phyloP scores from a whole-genome alignment of 768 basidiomycete species.

The Collybia sordida region DNA sequence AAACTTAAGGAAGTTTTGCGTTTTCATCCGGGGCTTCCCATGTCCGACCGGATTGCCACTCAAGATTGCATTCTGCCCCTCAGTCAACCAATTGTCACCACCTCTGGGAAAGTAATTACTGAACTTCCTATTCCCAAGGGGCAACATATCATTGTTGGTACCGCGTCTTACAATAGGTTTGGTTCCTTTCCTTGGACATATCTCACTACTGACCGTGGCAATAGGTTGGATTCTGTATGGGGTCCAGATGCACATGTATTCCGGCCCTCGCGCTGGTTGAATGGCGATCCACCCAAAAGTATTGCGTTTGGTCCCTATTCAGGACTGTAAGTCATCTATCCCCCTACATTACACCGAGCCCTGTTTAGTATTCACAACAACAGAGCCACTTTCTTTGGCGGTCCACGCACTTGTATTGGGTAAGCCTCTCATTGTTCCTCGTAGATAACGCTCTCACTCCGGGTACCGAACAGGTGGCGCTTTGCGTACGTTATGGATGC shows the following conservation, averaged over 20 bases:
- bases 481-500: no score
- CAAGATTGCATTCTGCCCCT: not conserved
- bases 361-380: no score
- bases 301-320: not conserved
- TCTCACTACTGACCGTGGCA: not conserved
- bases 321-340: not conserved
- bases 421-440: not conserved
- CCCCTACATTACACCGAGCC: not conserved
- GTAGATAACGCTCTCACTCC: not conserved
- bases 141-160: not conserved
- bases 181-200: not conserved
- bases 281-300: not conserved
- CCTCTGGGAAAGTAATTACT: not conserved
- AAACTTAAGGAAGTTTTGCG: no score
- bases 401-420: not conserved
- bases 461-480: not conserved
- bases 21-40: not conserved
- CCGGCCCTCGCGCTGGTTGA: slow-evolving; percentile 1
- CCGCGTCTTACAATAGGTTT: not conserved
- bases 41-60: not conserved
- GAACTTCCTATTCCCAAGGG: not conserved
- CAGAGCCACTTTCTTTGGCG: not conserved
- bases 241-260: slow-evolving; percentile 5
- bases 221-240: slow-evolving; percentile 4
- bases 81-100: not conserved